Conservation (phyloP, 768 basidiomycete species). For the Trametes elegans region DNA sequence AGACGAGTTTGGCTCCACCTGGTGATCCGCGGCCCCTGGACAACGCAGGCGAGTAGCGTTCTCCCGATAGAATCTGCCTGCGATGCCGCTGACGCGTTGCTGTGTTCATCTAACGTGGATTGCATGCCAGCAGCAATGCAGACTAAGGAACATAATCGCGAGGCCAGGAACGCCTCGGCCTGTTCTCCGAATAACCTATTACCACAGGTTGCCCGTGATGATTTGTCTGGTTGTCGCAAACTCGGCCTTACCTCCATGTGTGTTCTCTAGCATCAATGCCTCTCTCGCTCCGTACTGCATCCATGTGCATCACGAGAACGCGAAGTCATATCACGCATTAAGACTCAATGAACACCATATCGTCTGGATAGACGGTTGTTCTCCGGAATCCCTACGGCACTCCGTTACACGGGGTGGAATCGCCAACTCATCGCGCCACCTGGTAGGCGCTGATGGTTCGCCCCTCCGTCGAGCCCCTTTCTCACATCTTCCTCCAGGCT, state of each 20-base stretch:
- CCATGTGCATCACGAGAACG: constrained; percentile 15
- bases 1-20: background rate
- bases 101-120: constrained; percentile 7
- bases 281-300: constrained; percentile 17
- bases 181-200: too few species aligned
- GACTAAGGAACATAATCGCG: constrained; percentile 13
- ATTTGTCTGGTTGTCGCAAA: constrained; percentile 1
- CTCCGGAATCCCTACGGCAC: background rate
- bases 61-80: constrained; percentile 8
- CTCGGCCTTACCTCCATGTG: too few species aligned
- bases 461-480: constrained; percentile 57
- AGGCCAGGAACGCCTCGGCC: too few species aligned
- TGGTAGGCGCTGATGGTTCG: constrained; percentile 19
- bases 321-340: too few species aligned
- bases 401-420: background rate
- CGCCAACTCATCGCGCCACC: background rate
- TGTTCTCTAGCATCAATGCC: constrained; percentile 6
- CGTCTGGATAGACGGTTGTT: too few species aligned
- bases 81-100: background rate
- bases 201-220: too few species aligned
- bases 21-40: constrained; percentile 12
- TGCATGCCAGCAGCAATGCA: background rate
- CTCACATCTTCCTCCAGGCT: constrained; percentile 53
- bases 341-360: too few species aligned
- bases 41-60: constrained; percentile 1